Evolutionary conservation across 2,329 filamentous ascomycete species (phyloP), one percentile per base, ranked within the genome.

Genomic region (Phaeosphaeria sp.): DNA sequence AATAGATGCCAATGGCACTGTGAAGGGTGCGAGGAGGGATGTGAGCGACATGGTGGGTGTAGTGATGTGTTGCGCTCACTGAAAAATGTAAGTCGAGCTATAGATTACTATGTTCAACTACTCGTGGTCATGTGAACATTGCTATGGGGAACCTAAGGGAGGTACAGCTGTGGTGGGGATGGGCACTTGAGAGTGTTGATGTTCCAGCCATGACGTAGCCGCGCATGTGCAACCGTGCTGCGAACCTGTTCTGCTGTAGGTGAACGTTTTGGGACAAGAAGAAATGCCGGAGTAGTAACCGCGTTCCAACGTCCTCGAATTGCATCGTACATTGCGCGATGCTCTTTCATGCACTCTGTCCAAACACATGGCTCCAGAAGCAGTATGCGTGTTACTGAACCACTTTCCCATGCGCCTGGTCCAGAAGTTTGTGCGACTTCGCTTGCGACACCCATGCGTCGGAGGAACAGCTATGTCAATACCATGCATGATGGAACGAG

Each of bases 1-100:
- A 49, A 93, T 80, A 22, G 90, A 80, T n/a, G 81, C 73, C 18
- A 82, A 62, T 1, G 80, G 80, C 42, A 82, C 68, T 44, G 72
- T 67, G 23, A 77, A 68, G 33, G 73, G 66, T 6, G 68, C 63
- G 7, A 77, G 62, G 33, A 75, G 57, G 6, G 70, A 60, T 10
- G 72, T 66, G 2, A 76, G 55, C 2, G 71, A 72, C 72, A 75
- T 75, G 1, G 41, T 46, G 11, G 20, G 22, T 22, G 20, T 41
- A n/a, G 33, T 33, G 17, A 11, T 20, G 6, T 33, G 25, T 10
- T 17, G 17, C 6, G 6, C 21, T 23, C n/a, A n/a, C n/a, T n/a
- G n/a, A n/a, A n/a, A n/a, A n/a, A n/a, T n/a, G n/a, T n/a, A 22
- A 17, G 9, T 3, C 11, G 41, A 43, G 20, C 11, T 15, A 21